Evolutionary conservation across 1,139 yeast genomes (phyloP).

Genomic region (Candida smagusa): DNA sequence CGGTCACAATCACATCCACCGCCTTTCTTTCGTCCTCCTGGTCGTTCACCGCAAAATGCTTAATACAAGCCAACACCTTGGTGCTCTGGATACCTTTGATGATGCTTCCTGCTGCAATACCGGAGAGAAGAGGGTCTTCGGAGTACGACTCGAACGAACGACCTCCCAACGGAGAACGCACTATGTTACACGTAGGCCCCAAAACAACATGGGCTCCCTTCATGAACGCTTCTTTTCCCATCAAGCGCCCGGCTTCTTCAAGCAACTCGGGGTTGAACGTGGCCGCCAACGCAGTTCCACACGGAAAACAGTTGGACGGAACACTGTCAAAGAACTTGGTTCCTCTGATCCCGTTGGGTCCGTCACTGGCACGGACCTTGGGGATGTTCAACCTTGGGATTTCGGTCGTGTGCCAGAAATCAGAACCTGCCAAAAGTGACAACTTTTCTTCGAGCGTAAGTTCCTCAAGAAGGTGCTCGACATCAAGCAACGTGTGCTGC

Average conservation of each 20-base stretch:
- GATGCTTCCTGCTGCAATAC: constrained; percentile 46
- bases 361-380: constrained; percentile 34
- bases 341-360: constrained; percentile 56
- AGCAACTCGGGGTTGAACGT: constrained; percentile 30
- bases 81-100: constrained; percentile 54
- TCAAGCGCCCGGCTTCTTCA: constrained; percentile 40
- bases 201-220: constrained; percentile 49
- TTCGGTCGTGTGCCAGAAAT: constrained; percentile 21
- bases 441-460: constrained; percentile 19
- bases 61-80: constrained; percentile 54
- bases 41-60: constrained; percentile 61
- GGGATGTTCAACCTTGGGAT: constrained; percentile 18
- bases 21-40: constrained; percentile 53
- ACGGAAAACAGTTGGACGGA: constrained; percentile 53
- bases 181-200: constrained; percentile 57
- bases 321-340: constrained; percentile 44
- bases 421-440: constrained; percentile 17
- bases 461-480: constrained; percentile 14
- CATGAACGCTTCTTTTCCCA: constrained; percentile 49
- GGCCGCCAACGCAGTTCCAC: constrained; percentile 23
- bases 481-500: constrained; percentile 9
- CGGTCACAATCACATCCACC: constrained; percentile 47
- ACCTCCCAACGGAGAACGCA: constrained; percentile 63
- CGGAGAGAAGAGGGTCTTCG: constrained; percentile 60
- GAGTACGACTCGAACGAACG: constrained; percentile 61